A percentile compares a stretch with the other conserved stretches of the same genome.
Conservation (phyloP, 768 basidiomycete genomes). For the Phaeotremella fagi region DNA sequence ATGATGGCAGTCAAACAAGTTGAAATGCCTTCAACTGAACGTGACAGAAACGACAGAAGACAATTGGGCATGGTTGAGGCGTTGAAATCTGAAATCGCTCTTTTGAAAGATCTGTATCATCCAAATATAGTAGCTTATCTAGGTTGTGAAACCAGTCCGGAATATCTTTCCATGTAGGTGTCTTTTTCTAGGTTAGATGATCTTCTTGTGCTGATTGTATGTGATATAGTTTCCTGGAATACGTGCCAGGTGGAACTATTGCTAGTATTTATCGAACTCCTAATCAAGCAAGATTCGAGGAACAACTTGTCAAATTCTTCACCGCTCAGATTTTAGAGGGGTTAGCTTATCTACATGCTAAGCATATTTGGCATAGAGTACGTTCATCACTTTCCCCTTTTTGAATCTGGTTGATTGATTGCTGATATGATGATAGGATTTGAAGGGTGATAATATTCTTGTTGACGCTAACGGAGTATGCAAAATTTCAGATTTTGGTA, state of each 20-base stretch:
- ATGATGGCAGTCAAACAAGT: slow-evolving; percentile 99
- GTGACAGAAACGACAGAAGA: slow-evolving; percentile 82
- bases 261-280: slow-evolving; percentile 65
- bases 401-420: neutral
- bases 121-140: slow-evolving; percentile 95
- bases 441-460: slow-evolving; percentile 97
- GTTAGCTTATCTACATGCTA: slow-evolving; percentile 84
- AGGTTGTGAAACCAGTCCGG: slow-evolving; percentile 76
- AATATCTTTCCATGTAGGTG: slow-evolving; percentile 84
- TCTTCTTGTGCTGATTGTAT: slow-evolving; percentile 13
- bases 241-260: slow-evolving; percentile 95
- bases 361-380: slow-evolving; percentile 88
- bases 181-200: neutral
- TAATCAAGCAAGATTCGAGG: slow-evolving; percentile 87
- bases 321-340: slow-evolving; percentile 86
- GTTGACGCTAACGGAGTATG: slow-evolving; percentile 86
- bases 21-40: slow-evolving; percentile 83
- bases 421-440: slow-evolving; percentile 57
- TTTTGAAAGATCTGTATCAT: slow-evolving; percentile 92
- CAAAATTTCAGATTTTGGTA: slow-evolving; percentile 92
- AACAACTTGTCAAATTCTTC: slow-evolving; percentile 87
- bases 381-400: slow-evolving; percentile 23
- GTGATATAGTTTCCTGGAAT: slow-evolving; percentile 81
- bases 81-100: slow-evolving; percentile 87
- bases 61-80: slow-evolving; percentile 83